A percentile compares a stretch with the other conserved stretches of the same genome.
These are phyloP conservation scores for Lolium rigidum DNA, from an alignment of 176 grass and related monocot species.

Conservation along the genomic window DNA sequence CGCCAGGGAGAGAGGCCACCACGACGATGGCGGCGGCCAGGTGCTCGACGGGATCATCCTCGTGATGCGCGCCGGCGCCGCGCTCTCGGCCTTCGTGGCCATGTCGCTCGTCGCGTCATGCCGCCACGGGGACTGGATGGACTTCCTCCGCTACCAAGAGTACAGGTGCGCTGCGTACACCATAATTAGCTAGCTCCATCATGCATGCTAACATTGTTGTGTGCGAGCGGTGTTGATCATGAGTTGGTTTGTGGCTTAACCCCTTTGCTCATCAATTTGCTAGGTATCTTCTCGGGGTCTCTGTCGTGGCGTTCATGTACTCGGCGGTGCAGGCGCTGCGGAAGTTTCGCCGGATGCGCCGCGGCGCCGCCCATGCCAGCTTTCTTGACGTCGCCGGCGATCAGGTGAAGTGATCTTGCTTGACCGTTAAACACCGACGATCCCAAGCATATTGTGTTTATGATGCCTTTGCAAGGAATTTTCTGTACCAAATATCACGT, in stretches of 20 bases:
- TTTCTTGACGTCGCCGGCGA: slow-evolving; percentile 72
- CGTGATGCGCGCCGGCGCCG: slow-evolving; percentile 52
- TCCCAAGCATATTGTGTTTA: background rate
- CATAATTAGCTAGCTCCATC: background rate
- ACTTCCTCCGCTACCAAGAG: slow-evolving; percentile 73
- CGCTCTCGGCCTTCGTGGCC: slow-evolving; percentile 55
- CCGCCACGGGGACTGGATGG: slow-evolving; percentile 82
- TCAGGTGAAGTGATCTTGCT: slow-evolving; percentile 47
- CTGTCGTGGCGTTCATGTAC: slow-evolving; percentile 53
- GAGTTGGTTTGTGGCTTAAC: background rate
- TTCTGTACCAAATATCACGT: background rate
- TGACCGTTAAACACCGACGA: too few species aligned
- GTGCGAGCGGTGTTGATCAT: background rate
- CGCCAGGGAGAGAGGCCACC: background rate
- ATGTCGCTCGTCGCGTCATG: slow-evolving; percentile 61
- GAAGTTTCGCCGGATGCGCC: slow-evolving; percentile 11
- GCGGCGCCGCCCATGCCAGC: background rate
- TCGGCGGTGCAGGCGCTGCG: slow-evolving; percentile 53
- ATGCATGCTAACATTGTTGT: background rate
- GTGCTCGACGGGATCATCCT: slow-evolving; percentile 40
- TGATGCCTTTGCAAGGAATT: background rate
- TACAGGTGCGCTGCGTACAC: slow-evolving; percentile 49
- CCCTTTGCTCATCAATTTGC: background rate
- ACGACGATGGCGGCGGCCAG: background rate
- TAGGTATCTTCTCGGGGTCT: slow-evolving; percentile 58